Evolutionary conservation across 2,329 filamentous ascomycete species (phyloP).

Genomic region (Colletotrichum cuscutae): DNA sequence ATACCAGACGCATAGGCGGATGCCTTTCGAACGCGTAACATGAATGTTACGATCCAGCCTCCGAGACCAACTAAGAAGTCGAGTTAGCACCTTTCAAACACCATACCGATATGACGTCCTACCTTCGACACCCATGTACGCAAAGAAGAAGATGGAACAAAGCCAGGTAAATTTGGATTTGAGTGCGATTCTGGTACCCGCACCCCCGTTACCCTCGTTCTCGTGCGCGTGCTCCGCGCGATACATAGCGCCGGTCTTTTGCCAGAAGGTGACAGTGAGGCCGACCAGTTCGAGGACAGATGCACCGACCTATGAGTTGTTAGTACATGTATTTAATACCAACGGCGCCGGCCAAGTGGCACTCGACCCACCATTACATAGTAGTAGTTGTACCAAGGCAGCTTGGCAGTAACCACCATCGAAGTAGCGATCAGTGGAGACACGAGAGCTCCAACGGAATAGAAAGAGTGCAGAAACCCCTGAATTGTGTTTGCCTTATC

Average conservation of each 20-base stretch:
- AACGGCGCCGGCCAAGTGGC: too few relatives aligned
- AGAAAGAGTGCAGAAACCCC: constrained; percentile 73
- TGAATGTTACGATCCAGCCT: constrained; percentile 85
- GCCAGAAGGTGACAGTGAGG: constrained; percentile 67
- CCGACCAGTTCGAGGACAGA: constrained; percentile 66
- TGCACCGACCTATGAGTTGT: constrained; percentile 49
- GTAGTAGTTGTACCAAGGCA: constrained; percentile 77
- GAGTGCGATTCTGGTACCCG: constrained; percentile 51
- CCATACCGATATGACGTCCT: background rate
- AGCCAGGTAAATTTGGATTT: constrained; percentile 70
- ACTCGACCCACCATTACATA: constrained; percentile 71
- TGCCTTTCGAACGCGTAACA: constrained; percentile 76
- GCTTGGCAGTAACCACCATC: constrained; percentile 68
- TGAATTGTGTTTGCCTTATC: constrained; percentile 74
- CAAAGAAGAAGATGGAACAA: constrained; percentile 74
- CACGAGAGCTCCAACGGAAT: constrained; percentile 72
- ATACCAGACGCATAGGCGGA: constrained; percentile 76
- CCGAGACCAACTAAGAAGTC: constrained; percentile 66
- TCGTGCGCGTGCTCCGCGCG: constrained; percentile 49
- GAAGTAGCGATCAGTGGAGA: constrained; percentile 73
- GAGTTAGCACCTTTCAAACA: constrained; percentile 22
- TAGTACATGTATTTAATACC: background rate
- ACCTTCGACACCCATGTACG: constrained; percentile 78
- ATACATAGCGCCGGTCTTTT: constrained; percentile 64
- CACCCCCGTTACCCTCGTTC: constrained; percentile 38